A percentile compares a stretch with the other conserved stretches of the same genome.
Conservation (phyloP, 148 eudicot genomes). For the Vaccinium darrowii region DNA sequence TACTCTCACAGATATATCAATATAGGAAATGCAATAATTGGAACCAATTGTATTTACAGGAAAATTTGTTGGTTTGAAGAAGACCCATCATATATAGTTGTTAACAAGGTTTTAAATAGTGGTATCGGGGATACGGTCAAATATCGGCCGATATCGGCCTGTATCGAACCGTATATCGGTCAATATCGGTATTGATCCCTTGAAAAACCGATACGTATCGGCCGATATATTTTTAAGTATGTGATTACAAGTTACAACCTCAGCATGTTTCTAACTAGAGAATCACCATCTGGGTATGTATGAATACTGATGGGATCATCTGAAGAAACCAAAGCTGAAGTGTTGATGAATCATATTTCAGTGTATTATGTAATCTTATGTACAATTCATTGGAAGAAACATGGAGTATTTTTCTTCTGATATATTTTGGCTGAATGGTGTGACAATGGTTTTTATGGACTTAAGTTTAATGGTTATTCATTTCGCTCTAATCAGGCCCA, state of each 20-base stretch:
- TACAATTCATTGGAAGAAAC: not conserved
- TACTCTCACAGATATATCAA: not conserved
- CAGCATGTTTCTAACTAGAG: constrained; percentile 15
- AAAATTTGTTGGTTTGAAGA: not conserved
- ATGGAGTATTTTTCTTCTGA: not conserved
- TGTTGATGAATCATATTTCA: not conserved
- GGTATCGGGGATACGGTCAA: no score
- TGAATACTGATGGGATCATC: not conserved
- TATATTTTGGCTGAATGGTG: not conserved
- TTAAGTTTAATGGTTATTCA: not conserved
- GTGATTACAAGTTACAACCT: not conserved
- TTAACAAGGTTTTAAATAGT: not conserved
- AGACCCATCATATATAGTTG: not conserved
- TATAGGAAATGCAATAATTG: not conserved
- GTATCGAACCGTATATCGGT: no score
- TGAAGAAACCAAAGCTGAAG: constrained; percentile 23
- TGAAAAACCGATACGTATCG: no score
- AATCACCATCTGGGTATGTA: not conserved
- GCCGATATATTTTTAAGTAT: no score
- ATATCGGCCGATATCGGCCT: no score
- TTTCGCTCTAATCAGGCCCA: not conserved
- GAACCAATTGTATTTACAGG: constrained; percentile 6
- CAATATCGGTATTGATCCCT: no score
- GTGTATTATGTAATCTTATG: not conserved
- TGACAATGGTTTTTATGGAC: not conserved